phyloP scores from a whole-genome alignment of 106 monocot genomes.

The Dendrobium nobile region DNA sequence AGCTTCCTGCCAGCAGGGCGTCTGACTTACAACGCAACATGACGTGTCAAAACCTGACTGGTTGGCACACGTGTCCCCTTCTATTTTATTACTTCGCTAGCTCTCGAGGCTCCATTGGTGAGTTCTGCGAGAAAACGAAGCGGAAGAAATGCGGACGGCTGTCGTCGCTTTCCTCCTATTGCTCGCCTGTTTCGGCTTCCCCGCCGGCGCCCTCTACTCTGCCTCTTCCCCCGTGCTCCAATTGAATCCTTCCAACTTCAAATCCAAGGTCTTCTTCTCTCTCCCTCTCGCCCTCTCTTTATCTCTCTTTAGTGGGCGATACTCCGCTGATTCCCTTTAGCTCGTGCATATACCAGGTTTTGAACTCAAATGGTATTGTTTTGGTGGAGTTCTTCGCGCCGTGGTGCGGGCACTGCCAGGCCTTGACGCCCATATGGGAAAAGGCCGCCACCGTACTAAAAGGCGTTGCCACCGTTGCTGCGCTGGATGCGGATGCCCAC shows the following conservation, averaged over 20 bases:
- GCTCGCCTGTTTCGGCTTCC: constrained; percentile 5
- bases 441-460: constrained; percentile 79
- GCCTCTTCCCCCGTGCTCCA: constrained; percentile 88
- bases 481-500: constrained; percentile 87
- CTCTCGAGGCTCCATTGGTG: no score
- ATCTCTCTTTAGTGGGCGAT: neutral
- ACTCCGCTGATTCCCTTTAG: neutral
- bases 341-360: constrained; percentile 30
- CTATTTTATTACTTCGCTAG: neutral
- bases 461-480: constrained; percentile 79
- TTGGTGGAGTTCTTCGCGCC: constrained; percentile 99
- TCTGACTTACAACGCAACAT: neutral
- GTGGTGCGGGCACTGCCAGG: constrained; percentile 98
- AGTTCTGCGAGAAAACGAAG: no score
- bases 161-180: neutral
- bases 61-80: neutral
- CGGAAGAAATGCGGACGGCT: constrained; percentile 1
- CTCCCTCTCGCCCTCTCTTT: neutral
- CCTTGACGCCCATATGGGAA: constrained; percentile 87
- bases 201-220: constrained; percentile 65
- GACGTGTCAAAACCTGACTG: neutral
- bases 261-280: constrained; percentile 59
- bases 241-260: constrained; percentile 89
- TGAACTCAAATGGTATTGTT: constrained; percentile 76
- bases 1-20: no score